Evolutionary conservation across 106 monocot genomes (phyloP).

Genomic region (Ottelia alismoides): DNA sequence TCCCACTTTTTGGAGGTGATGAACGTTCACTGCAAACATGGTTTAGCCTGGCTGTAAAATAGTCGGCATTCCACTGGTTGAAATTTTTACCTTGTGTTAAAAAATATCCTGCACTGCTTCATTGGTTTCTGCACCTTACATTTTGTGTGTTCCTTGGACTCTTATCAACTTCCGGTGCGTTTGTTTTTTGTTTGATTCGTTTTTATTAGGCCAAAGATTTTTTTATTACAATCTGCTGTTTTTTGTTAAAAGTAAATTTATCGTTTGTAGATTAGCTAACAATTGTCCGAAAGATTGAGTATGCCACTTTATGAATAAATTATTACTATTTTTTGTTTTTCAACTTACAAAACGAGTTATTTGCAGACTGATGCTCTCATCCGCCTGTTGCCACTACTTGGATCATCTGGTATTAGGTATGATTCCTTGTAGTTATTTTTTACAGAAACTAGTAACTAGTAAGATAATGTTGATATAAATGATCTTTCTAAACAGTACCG

Average conservation of each 20-base stretch:
- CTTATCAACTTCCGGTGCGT: background rate
- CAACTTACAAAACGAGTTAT: too few species aligned
- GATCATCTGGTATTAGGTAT: slow-evolving; percentile 77
- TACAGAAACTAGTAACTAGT: background rate
- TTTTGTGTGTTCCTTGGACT: background rate
- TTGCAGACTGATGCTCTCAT: slow-evolving; percentile 73
- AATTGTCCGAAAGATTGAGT: background rate
- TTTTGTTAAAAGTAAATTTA: too few species aligned
- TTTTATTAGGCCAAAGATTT: background rate
- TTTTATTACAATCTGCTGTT: too few species aligned
- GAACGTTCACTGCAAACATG: too few species aligned
- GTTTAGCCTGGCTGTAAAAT: too few species aligned
- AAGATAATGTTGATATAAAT: too few species aligned
- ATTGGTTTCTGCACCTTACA: background rate
- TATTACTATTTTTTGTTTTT: too few species aligned
- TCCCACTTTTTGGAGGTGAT: too few species aligned
- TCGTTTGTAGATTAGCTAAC: too few species aligned
- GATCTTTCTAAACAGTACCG: slow-evolving; percentile 53
- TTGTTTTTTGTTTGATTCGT: background rate
- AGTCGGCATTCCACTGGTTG: too few species aligned
- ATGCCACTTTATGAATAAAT: background rate
- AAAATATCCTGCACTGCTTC: too few species aligned
- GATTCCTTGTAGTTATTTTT: background rate
- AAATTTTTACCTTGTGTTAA: too few species aligned
- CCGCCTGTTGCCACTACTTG: slow-evolving; percentile 77